A percentile compares a stretch with the other conserved stretches of the same genome.
Conservation (phyloP, 805 yeast genomes). For the Kuraishia piskuri region DNA sequence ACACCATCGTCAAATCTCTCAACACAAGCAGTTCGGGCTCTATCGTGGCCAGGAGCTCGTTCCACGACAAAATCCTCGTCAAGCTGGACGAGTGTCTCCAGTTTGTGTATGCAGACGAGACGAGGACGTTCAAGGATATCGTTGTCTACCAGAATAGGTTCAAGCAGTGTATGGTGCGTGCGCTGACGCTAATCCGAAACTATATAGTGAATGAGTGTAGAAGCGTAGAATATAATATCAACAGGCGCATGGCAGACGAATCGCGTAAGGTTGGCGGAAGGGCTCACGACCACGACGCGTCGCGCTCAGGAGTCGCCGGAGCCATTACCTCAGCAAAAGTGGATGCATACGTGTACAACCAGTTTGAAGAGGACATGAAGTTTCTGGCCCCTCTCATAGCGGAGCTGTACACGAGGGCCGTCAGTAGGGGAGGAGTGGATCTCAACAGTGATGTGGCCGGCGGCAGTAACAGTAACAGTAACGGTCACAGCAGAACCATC, state of each 20-base stretch:
- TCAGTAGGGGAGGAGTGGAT: not conserved
- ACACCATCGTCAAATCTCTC: conserved; percentile 56
- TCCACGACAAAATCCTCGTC: conserved; percentile 38
- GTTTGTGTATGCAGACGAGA: conserved; percentile 46
- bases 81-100: conserved; percentile 60
- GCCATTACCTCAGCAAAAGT: conserved; percentile 30
- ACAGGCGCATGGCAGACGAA: conserved; percentile 12
- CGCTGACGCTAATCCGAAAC: conserved; percentile 66
- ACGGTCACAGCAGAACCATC: conserved; percentile 5
- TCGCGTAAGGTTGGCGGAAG: conserved; percentile 7
- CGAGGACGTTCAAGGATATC: conserved; percentile 50
- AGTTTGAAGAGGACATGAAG: conserved; percentile 35
- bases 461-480: not conserved
- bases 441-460: not conserved
- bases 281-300: not conserved
- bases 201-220: conserved; percentile 43
- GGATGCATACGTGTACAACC: conserved; percentile 59
- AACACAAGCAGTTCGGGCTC: conserved; percentile 58
- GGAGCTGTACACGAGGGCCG: conserved; percentile 18
- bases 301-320: not conserved
- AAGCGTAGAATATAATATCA: conserved; percentile 18
- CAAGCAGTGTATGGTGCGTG: conserved; percentile 76
- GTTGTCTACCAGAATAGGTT: conserved; percentile 64
- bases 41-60: conserved; percentile 53
- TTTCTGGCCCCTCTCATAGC: conserved; percentile 13